Evolutionary conservation across 352 stramenopile species (phyloP).

Genomic region (Heterotrichella gracilis): DNA sequence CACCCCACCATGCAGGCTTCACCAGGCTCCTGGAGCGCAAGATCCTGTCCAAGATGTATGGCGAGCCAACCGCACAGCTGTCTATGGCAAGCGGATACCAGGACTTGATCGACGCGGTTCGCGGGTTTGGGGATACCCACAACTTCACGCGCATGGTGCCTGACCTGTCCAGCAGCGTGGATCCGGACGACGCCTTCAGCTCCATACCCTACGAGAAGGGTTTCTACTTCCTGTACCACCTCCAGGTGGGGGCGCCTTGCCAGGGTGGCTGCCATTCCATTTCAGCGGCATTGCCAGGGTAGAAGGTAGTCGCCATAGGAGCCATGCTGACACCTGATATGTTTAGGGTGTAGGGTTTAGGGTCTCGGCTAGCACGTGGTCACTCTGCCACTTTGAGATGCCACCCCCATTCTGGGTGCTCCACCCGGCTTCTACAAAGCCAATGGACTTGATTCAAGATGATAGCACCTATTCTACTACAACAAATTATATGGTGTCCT

Average conservation of each 20-base stretch:
- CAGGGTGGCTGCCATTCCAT: neutral
- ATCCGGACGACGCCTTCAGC: slow-evolving; percentile 75
- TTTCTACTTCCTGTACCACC: slow-evolving; percentile 29
- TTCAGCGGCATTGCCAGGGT: no score
- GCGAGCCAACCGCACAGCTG: slow-evolving; percentile 22
- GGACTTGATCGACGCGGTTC: slow-evolving; percentile 23
- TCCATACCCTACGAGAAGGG: slow-evolving; percentile 75
- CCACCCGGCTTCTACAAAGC: no score
- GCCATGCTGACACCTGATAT: no score
- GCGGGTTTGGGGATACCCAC: slow-evolving; percentile 26
- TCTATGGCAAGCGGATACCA: slow-evolving; percentile 4
- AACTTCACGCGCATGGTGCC: slow-evolving; percentile 51
- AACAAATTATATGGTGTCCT: no score
- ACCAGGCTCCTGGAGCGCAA: slow-evolving; percentile 83
- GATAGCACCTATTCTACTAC: no score
- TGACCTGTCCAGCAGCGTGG: slow-evolving; percentile 37
- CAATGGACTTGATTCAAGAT: no score
- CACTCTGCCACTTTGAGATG: no score
- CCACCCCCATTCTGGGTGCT: no score
- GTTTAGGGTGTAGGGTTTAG: no score
- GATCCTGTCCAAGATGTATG: slow-evolving; percentile 41
- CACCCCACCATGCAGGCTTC: slow-evolving; percentile 18
- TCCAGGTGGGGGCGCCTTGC: slow-evolving; percentile 17
- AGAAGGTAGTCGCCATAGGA: no score
- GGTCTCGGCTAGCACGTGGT: no score